Evolutionary conservation across 1,284 basidiomycete species (phyloP).

Genomic region (Boletellus sp.): DNA sequence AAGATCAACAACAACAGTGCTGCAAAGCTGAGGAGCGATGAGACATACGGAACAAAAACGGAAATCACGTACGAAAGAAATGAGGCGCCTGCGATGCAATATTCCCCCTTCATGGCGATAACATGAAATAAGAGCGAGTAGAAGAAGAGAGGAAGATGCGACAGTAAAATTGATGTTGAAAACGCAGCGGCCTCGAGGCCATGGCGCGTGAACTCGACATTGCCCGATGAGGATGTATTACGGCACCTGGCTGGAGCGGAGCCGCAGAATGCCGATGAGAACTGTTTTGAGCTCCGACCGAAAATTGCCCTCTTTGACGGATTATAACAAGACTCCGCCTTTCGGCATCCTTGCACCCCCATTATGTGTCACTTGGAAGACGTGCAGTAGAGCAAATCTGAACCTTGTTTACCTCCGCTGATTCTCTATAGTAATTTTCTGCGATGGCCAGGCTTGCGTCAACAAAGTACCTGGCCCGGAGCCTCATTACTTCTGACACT

Average conservation of each 20-base stretch:
- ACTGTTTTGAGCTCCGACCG: slow-evolving; percentile 17
- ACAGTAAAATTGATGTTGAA: slow-evolving; percentile 19
- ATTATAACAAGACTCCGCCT: slow-evolving; percentile 1
- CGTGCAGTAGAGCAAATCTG: slow-evolving; percentile 10
- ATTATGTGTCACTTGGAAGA: slow-evolving; percentile 5
- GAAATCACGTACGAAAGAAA: slow-evolving; percentile 57
- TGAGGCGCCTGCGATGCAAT: slow-evolving; percentile 66
- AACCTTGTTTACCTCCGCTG: slow-evolving; percentile 8
- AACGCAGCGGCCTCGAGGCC: slow-evolving; percentile 29
- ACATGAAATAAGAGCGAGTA: slow-evolving; percentile 22
- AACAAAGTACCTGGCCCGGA: slow-evolving; percentile 22
- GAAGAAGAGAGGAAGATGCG: slow-evolving; percentile 16
- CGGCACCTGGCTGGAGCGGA: slow-evolving; percentile 4
- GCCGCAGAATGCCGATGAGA: slow-evolving; percentile 17
- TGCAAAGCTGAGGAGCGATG: slow-evolving; percentile 46
- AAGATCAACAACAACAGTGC: slow-evolving; percentile 73
- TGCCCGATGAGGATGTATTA: slow-evolving; percentile 10
- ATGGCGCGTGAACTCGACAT: slow-evolving; percentile 7
- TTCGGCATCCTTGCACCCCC: not conserved
- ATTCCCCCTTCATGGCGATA: slow-evolving; percentile 60
- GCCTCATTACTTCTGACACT: slow-evolving; percentile 18
- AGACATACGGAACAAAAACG: slow-evolving; percentile 13
- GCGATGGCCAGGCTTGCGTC: slow-evolving; percentile 30
- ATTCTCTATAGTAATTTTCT: slow-evolving; percentile 10
- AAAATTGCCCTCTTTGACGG: not conserved